Percentiles rank a stretch among this genome's conserved stretches.
These are phyloP conservation scores for Hebeloma cylindrosporum DNA, from an alignment of 768 basidiomycete species.

Conservation along the genomic window DNA sequence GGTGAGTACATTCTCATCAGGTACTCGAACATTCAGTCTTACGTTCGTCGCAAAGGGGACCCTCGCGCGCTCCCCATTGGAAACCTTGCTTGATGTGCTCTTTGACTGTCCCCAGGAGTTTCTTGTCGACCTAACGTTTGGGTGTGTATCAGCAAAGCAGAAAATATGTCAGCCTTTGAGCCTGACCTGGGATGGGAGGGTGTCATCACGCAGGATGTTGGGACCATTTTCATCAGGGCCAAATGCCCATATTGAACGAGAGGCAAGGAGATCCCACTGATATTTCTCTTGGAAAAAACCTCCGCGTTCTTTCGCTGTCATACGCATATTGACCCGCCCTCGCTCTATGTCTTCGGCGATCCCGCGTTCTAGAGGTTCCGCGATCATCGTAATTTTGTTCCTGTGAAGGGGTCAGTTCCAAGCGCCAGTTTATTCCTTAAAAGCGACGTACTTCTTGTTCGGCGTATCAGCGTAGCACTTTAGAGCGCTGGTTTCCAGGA, in stretches of 20 bases:
- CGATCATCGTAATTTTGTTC: constrained; percentile 99
- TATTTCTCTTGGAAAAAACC: constrained; percentile 97
- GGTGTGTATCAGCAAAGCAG: background rate
- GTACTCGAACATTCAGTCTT: constrained; percentile 45
- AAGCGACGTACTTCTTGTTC: constrained; percentile 93
- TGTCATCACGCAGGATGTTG: constrained; percentile 94
- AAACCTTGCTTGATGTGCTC: constrained; percentile 99
- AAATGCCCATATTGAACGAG: constrained; percentile 99
- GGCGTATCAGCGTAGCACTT: constrained; percentile 99
- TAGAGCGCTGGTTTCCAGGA: constrained; percentile 93
- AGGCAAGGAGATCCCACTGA: constrained; percentile 97
- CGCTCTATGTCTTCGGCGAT: constrained; percentile 96
- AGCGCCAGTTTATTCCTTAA: constrained; percentile 1
- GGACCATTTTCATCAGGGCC: constrained; percentile 95
- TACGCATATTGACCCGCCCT: constrained; percentile 90
- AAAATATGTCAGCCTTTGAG: background rate
- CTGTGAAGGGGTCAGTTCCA: constrained; percentile 40
- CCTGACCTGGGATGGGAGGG: constrained; percentile 85
- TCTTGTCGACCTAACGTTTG: constrained; percentile 79
- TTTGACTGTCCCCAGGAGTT: constrained; percentile 81
- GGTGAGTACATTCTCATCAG: constrained; percentile 1
- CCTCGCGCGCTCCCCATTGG: constrained; percentile 98
- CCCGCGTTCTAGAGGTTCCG: constrained; percentile 94
- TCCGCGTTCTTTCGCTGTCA: constrained; percentile 93
- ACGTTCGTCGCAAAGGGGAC: constrained; percentile 98